Evolutionary conservation across 345 rosid genomes (phyloP).

Genomic region (Carallia brachiata): DNA sequence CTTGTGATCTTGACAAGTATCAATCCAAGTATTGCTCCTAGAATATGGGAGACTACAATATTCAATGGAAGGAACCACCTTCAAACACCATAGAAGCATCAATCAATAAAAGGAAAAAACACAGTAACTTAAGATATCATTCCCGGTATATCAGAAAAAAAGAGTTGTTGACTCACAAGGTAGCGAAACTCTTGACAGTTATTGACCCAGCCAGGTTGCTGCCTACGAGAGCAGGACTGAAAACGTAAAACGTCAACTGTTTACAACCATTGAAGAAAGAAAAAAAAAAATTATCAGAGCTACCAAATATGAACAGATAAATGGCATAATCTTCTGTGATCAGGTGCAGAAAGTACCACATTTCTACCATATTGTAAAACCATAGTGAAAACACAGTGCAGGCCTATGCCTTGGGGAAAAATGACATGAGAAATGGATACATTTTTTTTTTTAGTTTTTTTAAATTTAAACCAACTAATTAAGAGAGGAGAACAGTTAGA

Average conservation of each 20-base stretch:
- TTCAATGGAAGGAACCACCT: constrained; percentile 39
- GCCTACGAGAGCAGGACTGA: constrained; percentile 36
- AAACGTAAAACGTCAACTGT: constrained; percentile 41
- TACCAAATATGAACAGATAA: too few species aligned
- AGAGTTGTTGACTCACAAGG: constrained; percentile 26
- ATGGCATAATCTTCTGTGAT: too few species aligned
- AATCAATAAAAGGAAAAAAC: neutral
- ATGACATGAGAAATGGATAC: too few species aligned
- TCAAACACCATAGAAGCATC: neutral
- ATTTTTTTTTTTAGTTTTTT: too few species aligned
- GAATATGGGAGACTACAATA: constrained; percentile 22
- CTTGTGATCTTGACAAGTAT: constrained; percentile 21
- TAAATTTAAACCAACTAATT: too few species aligned
- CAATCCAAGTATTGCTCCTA: constrained; percentile 30
- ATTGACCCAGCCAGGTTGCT: constrained; percentile 37
- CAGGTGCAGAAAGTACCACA: too few species aligned
- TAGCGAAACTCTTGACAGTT: constrained; percentile 31
- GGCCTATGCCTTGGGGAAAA: too few species aligned
- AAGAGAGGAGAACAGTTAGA: too few species aligned
- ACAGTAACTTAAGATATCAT: neutral
- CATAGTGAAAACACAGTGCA: too few species aligned
- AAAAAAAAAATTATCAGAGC: too few species aligned
- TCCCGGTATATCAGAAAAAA: neutral
- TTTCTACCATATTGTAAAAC: too few species aligned
- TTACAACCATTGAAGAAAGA: too few species aligned